Conservation (phyloP, 345 rosid species). For the Leavenworthia alabamica region DNA sequence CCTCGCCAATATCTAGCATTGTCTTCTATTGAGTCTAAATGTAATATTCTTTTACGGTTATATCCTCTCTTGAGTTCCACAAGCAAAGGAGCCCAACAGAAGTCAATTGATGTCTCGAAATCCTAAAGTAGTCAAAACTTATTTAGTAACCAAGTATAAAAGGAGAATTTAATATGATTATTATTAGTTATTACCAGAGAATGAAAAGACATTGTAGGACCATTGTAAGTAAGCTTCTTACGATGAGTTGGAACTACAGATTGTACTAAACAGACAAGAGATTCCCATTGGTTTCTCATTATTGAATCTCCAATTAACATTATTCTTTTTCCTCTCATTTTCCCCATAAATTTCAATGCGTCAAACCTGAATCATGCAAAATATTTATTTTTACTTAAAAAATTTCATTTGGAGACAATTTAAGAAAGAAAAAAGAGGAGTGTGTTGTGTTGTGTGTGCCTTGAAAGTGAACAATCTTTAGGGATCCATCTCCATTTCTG, state of each 20-base stretch:
- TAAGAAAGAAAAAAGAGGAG: not conserved
- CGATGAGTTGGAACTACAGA: conserved; percentile 68
- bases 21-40: conserved; percentile 82
- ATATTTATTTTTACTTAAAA: too few species aligned
- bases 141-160: not conserved
- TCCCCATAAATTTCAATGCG: conserved; percentile 72
- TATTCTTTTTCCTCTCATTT: conserved; percentile 75
- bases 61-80: conserved; percentile 66
- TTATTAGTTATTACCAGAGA: conserved; percentile 67
- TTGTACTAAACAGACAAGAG: conserved; percentile 86
- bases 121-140: conserved; percentile 41
- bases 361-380: conserved; percentile 48
- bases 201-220: conserved; percentile 83
- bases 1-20: conserved; percentile 89
- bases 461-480: conserved; percentile 61
- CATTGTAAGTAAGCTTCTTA: conserved; percentile 63
- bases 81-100: conserved; percentile 89
- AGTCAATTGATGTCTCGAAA: conserved; percentile 69
- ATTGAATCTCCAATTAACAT: conserved; percentile 95
- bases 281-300: conserved; percentile 98
- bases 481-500: conserved; percentile 95
- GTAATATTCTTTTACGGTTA: conserved; percentile 55
- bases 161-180: not conserved
- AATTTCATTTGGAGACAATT: too few species aligned
- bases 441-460: conserved; percentile 43